phyloP scores from a whole-genome alignment of 495 filamentous ascomycete genomes.

The Lasiosphaeria hispida region DNA sequence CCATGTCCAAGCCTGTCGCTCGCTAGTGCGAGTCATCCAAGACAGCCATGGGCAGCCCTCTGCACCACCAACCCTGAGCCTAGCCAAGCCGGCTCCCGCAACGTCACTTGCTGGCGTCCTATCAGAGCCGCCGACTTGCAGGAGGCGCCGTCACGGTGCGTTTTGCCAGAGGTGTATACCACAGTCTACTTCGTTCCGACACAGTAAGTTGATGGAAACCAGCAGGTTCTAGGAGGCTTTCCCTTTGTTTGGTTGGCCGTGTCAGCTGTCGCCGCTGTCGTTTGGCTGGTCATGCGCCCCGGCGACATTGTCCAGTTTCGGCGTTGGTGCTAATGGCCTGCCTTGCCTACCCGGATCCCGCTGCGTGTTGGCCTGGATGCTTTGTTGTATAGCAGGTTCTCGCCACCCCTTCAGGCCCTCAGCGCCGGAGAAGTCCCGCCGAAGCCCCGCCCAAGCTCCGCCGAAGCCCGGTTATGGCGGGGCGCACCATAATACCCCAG shows the following conservation, averaged over 20 bases:
- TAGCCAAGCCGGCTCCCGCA: neutral
- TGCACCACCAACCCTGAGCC: neutral
- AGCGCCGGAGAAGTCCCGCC: conserved; percentile 8
- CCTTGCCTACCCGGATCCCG: neutral
- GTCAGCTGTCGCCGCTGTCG: neutral
- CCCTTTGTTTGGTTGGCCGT: neutral
- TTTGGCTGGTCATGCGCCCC: conserved; percentile 6
- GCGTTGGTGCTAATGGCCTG: neutral
- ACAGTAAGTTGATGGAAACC: neutral
- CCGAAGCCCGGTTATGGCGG: neutral
- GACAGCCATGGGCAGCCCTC: neutral
- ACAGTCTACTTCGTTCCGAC: neutral
- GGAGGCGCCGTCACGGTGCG: neutral
- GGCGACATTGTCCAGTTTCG: conserved; percentile 6
- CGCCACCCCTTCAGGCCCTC: neutral
- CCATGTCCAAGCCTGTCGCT: neutral
- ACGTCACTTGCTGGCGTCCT: neutral
- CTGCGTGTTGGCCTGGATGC: neutral
- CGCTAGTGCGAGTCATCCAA: conserved; percentile 3
- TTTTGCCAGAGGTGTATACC: neutral
- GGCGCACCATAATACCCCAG: neutral
- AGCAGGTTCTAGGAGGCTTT: neutral
- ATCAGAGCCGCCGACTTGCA: neutral
- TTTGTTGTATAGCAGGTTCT: neutral
- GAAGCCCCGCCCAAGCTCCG: conserved; percentile 4